Evolutionary conservation across 345 rosid genomes (phyloP), one percentile per base, ranked within the genome.

Genomic region (Melaleuca alternifolia): DNA sequence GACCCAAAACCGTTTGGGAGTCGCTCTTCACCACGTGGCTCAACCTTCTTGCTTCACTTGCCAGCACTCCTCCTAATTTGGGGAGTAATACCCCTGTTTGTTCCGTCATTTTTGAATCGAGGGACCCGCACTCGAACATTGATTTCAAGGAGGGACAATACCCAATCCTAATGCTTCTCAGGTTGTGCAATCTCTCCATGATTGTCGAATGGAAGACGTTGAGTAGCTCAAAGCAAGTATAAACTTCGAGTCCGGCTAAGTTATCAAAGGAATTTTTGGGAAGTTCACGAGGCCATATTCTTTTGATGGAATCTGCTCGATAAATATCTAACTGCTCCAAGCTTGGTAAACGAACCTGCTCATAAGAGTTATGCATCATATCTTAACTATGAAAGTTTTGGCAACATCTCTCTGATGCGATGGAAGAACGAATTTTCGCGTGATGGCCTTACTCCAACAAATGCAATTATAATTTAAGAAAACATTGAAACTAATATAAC

Each of bases 311-410:
- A 26, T 28, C 61, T 24, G 4, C 13, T 5, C 3, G 1, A 23
- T 5, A 4, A 56, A 28, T 13, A 0, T 4, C 0, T 24, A 56
- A 24, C 14, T 24, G 6, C 13, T 59, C 71, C 18, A 59, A 59
- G 71, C 16, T 5, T 0, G 71, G 71, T 3, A 57, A 57, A 57
- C 30, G 11, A 57, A 57, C 65, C 33, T 57, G 8, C 33, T 59
- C 16, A 59, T 0, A 12, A 59, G 65, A 59, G 15, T 0, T 24
- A 0, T 56, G 0, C 59, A 0, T 56, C 6, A 56, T 0, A 24
- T 56, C 5, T 3, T 56, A 56, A 12, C 28, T 56, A 56, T 24
- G 28, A 12, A 59, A 59, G 5, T 0, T 26, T 6, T 59, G 0
- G 5, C 15, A 59, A 26, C 5, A 11, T 59, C 16, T 59, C 11